Evolutionary conservation across 176 grass and related monocot genomes (phyloP).

Genomic region (Paspalum vaginatum): DNA sequence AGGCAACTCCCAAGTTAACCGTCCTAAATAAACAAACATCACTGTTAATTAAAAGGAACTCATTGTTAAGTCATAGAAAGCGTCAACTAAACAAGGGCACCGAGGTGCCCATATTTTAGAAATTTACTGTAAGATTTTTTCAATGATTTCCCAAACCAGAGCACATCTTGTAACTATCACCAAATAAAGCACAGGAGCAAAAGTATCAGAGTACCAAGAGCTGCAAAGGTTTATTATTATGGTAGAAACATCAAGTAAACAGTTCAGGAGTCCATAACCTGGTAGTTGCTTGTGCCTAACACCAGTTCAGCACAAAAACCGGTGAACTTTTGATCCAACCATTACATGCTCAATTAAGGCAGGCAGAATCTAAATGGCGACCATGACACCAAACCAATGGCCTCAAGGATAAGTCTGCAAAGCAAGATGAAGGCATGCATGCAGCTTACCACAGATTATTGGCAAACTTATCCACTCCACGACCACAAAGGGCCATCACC

Average conservation of each 20-base stretch:
- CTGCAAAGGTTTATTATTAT: not conserved
- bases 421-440: not conserved
- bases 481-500: not conserved
- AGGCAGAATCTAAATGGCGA: constrained; percentile 22
- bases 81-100: not conserved
- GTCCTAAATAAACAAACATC: not conserved
- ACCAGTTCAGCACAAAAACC: not conserved
- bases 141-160: not conserved
- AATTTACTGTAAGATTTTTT: not conserved
- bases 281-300: not conserved
- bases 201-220: not conserved
- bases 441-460: constrained; percentile 45
- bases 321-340: not conserved
- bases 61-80: not conserved
- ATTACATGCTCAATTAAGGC: constrained; percentile 22
- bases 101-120: not conserved
- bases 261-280: constrained; percentile 4
- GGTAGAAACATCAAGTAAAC: not conserved
- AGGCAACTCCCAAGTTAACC: too few relatives aligned
- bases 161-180: not conserved
- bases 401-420: constrained; percentile 36
- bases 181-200: not conserved
- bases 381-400: not conserved
- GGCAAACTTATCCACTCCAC: constrained; percentile 18
- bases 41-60: not conserved